Conservation (phyloP, 2,329 filamentous ascomycete species). For the Fusarium redolens region DNA sequence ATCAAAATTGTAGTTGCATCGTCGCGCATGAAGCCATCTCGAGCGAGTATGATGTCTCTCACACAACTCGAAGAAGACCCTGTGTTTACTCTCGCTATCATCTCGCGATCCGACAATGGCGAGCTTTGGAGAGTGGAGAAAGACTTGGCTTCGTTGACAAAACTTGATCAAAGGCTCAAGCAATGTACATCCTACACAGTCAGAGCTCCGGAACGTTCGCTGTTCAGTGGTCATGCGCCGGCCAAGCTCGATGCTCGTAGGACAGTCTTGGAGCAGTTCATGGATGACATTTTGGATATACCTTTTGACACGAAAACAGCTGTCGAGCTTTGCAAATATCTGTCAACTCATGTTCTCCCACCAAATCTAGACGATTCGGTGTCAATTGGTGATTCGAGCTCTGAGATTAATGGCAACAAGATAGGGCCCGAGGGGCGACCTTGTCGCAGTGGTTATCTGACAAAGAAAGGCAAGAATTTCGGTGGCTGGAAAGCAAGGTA, state of each 20-base stretch:
- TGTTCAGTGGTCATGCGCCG: conserved; percentile 93
- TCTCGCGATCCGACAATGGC: conserved; percentile 77
- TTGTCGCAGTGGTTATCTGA: conserved; percentile 88
- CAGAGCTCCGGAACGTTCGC: conserved; percentile 81
- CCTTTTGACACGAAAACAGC: conserved; percentile 82
- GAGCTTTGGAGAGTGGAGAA: conserved; percentile 98
- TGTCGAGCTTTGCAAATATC: conserved; percentile 85
- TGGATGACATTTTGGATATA: conserved; percentile 86
- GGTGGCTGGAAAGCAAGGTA: conserved; percentile 94
- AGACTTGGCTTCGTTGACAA: conserved; percentile 82
- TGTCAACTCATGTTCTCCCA: conserved; percentile 75
- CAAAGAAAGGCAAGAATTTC: conserved; percentile 98
- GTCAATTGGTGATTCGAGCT: conserved; percentile 37
- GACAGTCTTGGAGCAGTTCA: conserved; percentile 82
- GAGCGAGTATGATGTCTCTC: conserved; percentile 83
- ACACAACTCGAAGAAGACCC: conserved; percentile 90
- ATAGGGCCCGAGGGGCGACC: conserved; percentile 73
- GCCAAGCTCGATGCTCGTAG: conserved; percentile 92
- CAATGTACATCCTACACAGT: conserved; percentile 77
- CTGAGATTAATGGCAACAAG: conserved; percentile 49
- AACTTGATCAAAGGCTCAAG: conserved; percentile 84
- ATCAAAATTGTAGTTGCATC: conserved; percentile 90
- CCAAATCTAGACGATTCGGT: conserved; percentile 69
- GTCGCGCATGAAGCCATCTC: conserved; percentile 92
- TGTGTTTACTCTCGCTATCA: conserved; percentile 90